Evolutionary conservation across 2,329 filamentous ascomycete species (phyloP), one percentile per base, ranked within the genome.

Genomic region (Diaporthe nobilis): DNA sequence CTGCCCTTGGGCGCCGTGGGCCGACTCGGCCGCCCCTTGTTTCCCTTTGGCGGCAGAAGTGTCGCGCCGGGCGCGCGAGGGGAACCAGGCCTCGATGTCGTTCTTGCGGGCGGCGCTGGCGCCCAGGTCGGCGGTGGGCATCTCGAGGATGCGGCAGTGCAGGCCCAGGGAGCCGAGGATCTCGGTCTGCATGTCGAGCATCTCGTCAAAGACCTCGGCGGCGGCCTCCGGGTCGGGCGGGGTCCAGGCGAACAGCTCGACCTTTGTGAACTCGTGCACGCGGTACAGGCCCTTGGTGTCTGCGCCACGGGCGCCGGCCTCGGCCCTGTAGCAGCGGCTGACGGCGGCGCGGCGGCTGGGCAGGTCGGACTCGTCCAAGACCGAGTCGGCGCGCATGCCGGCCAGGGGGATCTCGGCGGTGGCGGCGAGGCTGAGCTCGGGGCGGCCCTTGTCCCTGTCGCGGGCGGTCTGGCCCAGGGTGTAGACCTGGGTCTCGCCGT

Each of bases 191-290:
- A 98, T 93, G 76, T 91, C 90, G 71, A 98, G 87, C 88, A 99
- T 95, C 84, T 98, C 95, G 70, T 94, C 88, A 83, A 98, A 98
- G 17, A 96, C 80, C 0, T 89, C 86, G 10, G 89, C 86, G 0
- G 91, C 86, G 55, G 84, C 82, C 44, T 81, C 82, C 3, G 80
- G 75, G 72, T 91, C 88, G 1, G 94, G 91, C 42, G 89, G 80
- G 6, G 95, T 94, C 97, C 97, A 99, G 0, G 94, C 95, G 82
- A 99, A 98, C 88, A 99, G 92, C 85, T 99, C 97, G 0, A 99
- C 96, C 84, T 99, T 99, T 39, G 95, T 98, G 85, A 99, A 99
- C 85, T 99, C 97, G 85, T 99, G 97, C 4, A 99, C 97, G 39
- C 97, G 93, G 85, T 98, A 99, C 2, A 99, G 87, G 7, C 97